Conservation (phyloP, 1,284 basidiomycete species). For the Ceratobasidium papillatum region DNA sequence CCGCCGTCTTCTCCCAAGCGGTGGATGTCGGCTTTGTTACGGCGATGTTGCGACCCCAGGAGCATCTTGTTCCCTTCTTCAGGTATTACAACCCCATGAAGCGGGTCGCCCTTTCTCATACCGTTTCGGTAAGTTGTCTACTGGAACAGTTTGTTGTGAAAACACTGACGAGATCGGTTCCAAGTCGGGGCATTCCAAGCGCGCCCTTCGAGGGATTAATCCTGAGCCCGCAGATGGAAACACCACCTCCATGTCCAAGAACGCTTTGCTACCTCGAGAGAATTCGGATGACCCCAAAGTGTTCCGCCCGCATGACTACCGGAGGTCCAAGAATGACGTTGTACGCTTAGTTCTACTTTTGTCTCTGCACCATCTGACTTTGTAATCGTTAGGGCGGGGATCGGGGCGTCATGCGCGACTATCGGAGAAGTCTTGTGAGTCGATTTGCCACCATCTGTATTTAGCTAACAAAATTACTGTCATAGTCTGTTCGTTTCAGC, state of each 20-base stretch:
- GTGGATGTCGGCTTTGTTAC: slow-evolving; percentile 23
- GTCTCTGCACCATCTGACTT: neutral
- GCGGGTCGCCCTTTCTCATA: neutral
- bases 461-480: neutral
- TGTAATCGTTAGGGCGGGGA: neutral
- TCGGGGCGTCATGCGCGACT: neutral
- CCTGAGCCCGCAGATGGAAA: neutral
- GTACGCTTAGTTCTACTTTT: neutral
- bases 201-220: neutral
- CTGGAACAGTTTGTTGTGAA: neutral
- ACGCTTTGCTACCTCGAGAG: neutral
- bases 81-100: slow-evolving; percentile 10
- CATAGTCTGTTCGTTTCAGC: neutral
- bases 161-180: neutral
- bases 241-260: neutral
- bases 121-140: neutral
- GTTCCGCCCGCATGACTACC: slow-evolving; percentile 4
- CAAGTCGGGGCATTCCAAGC: neutral
- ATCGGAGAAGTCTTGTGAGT: neutral
- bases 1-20: slow-evolving; percentile 17
- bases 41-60: slow-evolving; percentile 3
- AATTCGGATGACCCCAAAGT: neutral
- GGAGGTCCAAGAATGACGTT: neutral
- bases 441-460: neutral
- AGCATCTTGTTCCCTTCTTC: slow-evolving; percentile 14